Conservation (phyloP, 1,139 yeast genomes). For the Yamadazyma diospyri region DNA sequence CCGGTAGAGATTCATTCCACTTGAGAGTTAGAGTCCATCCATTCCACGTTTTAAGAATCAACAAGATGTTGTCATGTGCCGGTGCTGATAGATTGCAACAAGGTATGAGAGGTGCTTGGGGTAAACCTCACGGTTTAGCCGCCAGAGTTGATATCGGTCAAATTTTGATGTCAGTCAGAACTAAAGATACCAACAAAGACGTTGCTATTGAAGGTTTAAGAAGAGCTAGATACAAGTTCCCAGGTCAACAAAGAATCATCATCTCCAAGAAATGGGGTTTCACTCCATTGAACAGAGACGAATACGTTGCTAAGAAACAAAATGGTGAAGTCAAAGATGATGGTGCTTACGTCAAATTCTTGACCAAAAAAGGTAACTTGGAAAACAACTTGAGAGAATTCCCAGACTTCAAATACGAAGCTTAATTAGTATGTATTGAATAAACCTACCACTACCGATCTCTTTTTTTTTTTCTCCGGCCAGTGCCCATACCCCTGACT, state of each 20-base stretch:
- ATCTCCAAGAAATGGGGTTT: slow-evolving; percentile 99
- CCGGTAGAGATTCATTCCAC: slow-evolving; percentile 99
- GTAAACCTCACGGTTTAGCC: slow-evolving; percentile 99
- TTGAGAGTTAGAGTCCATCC: slow-evolving; percentile 99
- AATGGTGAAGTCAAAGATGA: slow-evolving; percentile 98
- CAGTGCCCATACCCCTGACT: no score
- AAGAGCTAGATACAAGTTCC: slow-evolving; percentile 99
- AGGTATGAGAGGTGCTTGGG: slow-evolving; percentile 99
- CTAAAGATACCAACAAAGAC: slow-evolving; percentile 96
- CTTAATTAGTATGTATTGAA: slow-evolving; percentile 13
- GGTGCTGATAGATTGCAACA: slow-evolving; percentile 99
- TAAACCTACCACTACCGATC: slow-evolving; percentile 1
- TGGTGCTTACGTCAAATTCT: slow-evolving; percentile 99
- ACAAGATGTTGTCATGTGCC: slow-evolving; percentile 99
- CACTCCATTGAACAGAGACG: slow-evolving; percentile 98
- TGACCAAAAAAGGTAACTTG: slow-evolving; percentile 93
- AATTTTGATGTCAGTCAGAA: slow-evolving; percentile 96
- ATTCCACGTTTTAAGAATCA: slow-evolving; percentile 99
- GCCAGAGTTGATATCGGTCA: slow-evolving; percentile 99
- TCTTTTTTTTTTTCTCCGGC: slow-evolving; percentile 1
- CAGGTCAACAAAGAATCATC: slow-evolving; percentile 99
- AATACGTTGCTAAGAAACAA: slow-evolving; percentile 89
- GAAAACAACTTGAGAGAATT: slow-evolving; percentile 88
- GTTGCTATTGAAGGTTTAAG: slow-evolving; percentile 98
- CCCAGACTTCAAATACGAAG: slow-evolving; percentile 82